phyloP scores from a whole-genome alignment of 2,329 filamentous ascomycete genomes.

The Lachnellula willkommii region DNA sequence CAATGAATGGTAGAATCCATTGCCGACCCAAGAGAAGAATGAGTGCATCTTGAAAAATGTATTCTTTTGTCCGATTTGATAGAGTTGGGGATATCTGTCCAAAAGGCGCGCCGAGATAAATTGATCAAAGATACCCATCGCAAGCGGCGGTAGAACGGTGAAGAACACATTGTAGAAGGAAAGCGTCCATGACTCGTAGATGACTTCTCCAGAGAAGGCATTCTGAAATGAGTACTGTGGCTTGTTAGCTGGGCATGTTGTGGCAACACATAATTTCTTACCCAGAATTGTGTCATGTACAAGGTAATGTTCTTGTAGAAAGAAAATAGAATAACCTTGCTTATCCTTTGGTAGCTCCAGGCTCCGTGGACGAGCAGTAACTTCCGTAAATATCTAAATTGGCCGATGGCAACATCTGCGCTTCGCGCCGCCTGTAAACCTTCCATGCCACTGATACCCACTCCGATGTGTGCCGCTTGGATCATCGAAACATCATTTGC shows the following conservation, averaged over 20 bases:
- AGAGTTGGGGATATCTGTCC: constrained; percentile 93
- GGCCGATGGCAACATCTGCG: constrained; percentile 90
- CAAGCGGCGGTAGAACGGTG: constrained; percentile 87
- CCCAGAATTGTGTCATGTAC: constrained; percentile 99
- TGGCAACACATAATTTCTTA: constrained; percentile 41
- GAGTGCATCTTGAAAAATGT: constrained; percentile 90
- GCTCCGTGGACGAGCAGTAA: constrained; percentile 89
- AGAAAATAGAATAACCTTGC: constrained; percentile 95
- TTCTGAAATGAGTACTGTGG: constrained; percentile 91
- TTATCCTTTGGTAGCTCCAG: constrained; percentile 96
- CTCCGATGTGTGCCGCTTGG: constrained; percentile 93
- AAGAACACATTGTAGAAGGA: constrained; percentile 99
- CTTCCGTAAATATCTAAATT: constrained; percentile 93
- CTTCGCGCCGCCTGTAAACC: constrained; percentile 94
- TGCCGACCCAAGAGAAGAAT: constrained; percentile 87
- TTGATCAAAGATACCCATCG: constrained; percentile 94
- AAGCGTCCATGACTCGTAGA: constrained; percentile 99
- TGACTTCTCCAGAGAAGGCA: constrained; percentile 93
- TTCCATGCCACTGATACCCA: constrained; percentile 95
- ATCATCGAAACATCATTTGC: constrained; percentile 99
- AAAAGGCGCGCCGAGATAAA: constrained; percentile 91
- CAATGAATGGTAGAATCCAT: constrained; percentile 92
- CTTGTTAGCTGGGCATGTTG: constrained; percentile 27
- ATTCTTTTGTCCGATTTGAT: constrained; percentile 87
- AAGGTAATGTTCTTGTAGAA: constrained; percentile 99